These are phyloP conservation scores for Saururus chinensis DNA, from an alignment of 164 flowering plant genomes.

Conservation along the genomic window DNA sequence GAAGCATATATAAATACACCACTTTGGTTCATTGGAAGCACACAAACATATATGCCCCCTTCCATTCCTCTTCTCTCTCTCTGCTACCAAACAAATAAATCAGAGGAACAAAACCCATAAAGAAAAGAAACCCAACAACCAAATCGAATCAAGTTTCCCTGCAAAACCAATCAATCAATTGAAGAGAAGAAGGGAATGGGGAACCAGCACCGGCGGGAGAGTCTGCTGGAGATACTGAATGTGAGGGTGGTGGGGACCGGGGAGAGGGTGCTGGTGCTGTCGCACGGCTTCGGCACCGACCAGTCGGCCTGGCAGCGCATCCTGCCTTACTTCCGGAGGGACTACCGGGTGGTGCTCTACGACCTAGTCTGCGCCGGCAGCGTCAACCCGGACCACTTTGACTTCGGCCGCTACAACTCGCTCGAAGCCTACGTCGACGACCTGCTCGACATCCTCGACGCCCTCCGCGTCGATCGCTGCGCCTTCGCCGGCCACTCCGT, in stretches of 20 bases:
- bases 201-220: constrained; percentile 3
- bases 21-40: too few species aligned
- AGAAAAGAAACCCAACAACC: background rate
- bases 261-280: constrained; percentile 49
- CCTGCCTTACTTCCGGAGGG: constrained; percentile 49
- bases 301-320: constrained; percentile 91
- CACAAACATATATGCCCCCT: too few species aligned
- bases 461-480: constrained; percentile 49
- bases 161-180: background rate
- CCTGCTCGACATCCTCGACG: constrained; percentile 64
- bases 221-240: constrained; percentile 59
- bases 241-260: constrained; percentile 70
- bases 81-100: too few species aligned
- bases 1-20: too few species aligned
- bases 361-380: constrained; percentile 95
- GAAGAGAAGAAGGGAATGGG: background rate
- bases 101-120: background rate
- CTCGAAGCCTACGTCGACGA: constrained; percentile 91
- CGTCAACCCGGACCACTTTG: constrained; percentile 85
- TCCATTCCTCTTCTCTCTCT: too few species aligned
- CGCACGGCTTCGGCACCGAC: constrained; percentile 94
- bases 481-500: constrained; percentile 87
- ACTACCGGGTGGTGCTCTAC: constrained; percentile 54
- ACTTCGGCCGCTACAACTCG: constrained; percentile 57
- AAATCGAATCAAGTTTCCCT: background rate